A percentile compares a stretch with the other conserved stretches of the same genome.
Evolutionary conservation across 2,329 filamentous ascomycete species (phyloP).

Genomic region (Xylaria sp.): DNA sequence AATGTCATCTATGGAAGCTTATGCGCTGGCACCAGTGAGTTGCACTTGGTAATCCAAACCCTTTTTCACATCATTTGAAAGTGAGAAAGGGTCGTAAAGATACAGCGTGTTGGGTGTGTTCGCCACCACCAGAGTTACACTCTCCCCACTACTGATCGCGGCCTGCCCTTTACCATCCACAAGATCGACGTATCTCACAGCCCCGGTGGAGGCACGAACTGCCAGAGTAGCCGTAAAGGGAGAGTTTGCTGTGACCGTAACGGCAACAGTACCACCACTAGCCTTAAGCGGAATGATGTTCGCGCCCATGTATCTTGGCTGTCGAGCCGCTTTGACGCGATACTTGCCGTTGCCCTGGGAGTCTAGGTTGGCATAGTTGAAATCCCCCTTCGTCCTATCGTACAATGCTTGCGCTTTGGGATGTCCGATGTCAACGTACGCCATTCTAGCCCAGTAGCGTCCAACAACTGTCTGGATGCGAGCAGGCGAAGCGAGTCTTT

Average conservation of each 20-base stretch:
- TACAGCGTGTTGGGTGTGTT: slow-evolving; percentile 58
- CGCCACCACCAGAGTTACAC: slow-evolving; percentile 57
- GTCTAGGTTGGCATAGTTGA: slow-evolving; percentile 58
- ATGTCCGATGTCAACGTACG: slow-evolving; percentile 61
- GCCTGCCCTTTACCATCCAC: slow-evolving; percentile 50
- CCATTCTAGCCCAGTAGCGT: slow-evolving; percentile 64
- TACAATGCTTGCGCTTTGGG: slow-evolving; percentile 53
- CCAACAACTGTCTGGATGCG: slow-evolving; percentile 56
- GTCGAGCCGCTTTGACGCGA: slow-evolving; percentile 54
- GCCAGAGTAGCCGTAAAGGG: slow-evolving; percentile 56
- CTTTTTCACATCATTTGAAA: slow-evolving; percentile 51
- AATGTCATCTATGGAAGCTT: slow-evolving; percentile 1
- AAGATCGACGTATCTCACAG: slow-evolving; percentile 52
- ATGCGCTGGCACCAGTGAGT: slow-evolving; percentile 39
- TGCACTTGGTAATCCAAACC: slow-evolving; percentile 53
- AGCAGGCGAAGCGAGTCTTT: slow-evolving; percentile 52
- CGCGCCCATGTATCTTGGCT: slow-evolving; percentile 61
- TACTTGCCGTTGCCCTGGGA: slow-evolving; percentile 51
- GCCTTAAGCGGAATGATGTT: slow-evolving; percentile 59
- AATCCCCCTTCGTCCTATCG: slow-evolving; percentile 46
- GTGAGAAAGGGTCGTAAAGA: slow-evolving; percentile 56
- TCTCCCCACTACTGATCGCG: slow-evolving; percentile 51
- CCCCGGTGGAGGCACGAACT: slow-evolving; percentile 48
- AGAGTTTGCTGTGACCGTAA: slow-evolving; percentile 50
- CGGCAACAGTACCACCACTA: slow-evolving; percentile 44